Percentiles rank a stretch among this genome's conserved stretches.
Conservation (phyloP, 805 yeast species). For the Metschnikowia gruessii region DNA sequence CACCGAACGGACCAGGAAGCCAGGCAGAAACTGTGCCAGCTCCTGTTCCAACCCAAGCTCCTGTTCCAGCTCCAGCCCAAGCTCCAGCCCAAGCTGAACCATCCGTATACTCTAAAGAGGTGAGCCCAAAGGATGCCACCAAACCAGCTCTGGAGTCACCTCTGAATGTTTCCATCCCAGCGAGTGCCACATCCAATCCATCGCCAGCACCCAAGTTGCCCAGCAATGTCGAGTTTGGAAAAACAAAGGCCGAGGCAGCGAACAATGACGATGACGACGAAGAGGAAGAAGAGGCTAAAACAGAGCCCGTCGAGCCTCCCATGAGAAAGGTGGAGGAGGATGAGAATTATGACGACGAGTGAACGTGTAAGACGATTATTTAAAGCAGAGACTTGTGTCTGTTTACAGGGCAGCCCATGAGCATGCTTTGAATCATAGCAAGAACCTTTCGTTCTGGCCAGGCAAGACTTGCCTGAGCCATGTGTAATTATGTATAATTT, state of each 20-base stretch:
- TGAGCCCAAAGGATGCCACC: constrained; percentile 5
- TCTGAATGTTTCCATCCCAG: neutral
- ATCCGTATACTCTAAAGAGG: neutral
- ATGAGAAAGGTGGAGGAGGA: constrained; percentile 46
- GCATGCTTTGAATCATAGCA: no score
- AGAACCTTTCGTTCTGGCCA: neutral
- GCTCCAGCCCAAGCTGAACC: neutral
- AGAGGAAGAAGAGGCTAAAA: constrained; percentile 25
- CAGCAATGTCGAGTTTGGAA: constrained; percentile 15
- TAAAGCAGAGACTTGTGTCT: no score
- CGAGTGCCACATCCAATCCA: neutral
- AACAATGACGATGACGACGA: constrained; percentile 27
- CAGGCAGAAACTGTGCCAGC: neutral
- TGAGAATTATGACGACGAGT: constrained; percentile 46
- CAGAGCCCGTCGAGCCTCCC: constrained; percentile 42
- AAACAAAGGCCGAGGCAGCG: constrained; percentile 9
- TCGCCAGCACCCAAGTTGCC: constrained; percentile 21
- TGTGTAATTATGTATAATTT: constrained; percentile 4
- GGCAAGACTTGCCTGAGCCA: neutral
- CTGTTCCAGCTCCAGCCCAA: no score
- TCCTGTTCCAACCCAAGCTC: no score
- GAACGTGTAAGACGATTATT: constrained; percentile 5
- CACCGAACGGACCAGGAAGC: neutral
- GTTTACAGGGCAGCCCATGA: no score
- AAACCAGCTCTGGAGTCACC: constrained; percentile 3